phyloP scores from a whole-genome alignment of 176 grass and related monocot species.

The Typha latifolia region DNA sequence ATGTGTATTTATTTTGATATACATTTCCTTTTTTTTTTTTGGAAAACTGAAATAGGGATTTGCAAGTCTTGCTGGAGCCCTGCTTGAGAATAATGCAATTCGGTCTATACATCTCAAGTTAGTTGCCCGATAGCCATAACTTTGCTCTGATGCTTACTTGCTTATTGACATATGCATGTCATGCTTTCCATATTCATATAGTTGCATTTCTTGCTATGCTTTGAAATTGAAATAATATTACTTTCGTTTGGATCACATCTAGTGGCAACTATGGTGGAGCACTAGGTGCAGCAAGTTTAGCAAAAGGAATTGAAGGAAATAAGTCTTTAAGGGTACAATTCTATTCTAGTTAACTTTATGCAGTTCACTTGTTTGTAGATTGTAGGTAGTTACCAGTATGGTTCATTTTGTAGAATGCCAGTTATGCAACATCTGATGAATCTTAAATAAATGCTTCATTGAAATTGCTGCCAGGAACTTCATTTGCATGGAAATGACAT shows the following conservation, averaged over 20 bases:
- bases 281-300: slow-evolving; percentile 76
- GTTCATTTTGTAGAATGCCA: neutral
- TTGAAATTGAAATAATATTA: slow-evolving; percentile 20
- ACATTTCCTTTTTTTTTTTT: slow-evolving; percentile 14
- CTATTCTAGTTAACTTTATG: neutral
- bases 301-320: slow-evolving; percentile 80
- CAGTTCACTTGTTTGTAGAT: no score
- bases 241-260: slow-evolving; percentile 22
- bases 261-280: slow-evolving; percentile 98
- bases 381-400: no score
- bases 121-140: slow-evolving; percentile 29
- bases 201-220: slow-evolving; percentile 11
- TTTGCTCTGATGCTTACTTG: neutral
- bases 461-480: slow-evolving; percentile 53
- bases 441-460: neutral
- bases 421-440: neutral
- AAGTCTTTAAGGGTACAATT: slow-evolving; percentile 85
- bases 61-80: slow-evolving; percentile 80
- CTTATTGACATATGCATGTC: slow-evolving; percentile 1
- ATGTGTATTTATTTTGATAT: neutral
- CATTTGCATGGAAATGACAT: slow-evolving; percentile 93
- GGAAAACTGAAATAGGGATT: slow-evolving; percentile 63
- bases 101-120: slow-evolving; percentile 90
- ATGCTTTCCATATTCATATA: slow-evolving; percentile 9
- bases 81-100: slow-evolving; percentile 78